Conservation (phyloP, 2,329 filamentous ascomycete genomes). For the Fusarium sp. region DNA sequence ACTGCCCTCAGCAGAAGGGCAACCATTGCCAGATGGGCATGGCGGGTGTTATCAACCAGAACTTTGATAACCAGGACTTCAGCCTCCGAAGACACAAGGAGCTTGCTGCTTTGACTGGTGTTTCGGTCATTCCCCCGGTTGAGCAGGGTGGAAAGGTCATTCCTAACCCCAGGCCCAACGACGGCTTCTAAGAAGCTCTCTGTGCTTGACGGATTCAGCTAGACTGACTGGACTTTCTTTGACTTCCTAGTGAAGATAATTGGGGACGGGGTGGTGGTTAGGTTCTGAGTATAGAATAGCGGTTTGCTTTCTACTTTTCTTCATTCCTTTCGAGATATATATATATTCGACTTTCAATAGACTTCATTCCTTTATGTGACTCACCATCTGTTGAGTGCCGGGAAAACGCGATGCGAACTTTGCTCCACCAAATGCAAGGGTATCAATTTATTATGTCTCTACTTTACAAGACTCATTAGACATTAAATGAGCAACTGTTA, state of each 20-base stretch:
- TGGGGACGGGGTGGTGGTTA: too few species aligned
- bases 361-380: not conserved
- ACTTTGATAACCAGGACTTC: constrained; percentile 53
- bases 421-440: too few species aligned
- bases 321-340: constrained; percentile 11
- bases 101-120: constrained; percentile 49
- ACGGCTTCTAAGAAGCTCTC: constrained; percentile 49
- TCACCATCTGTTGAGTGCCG: too few species aligned
- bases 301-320: constrained; percentile 3
- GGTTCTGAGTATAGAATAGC: not conserved
- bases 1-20: constrained; percentile 56
- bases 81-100: constrained; percentile 54
- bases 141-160: constrained; percentile 54
- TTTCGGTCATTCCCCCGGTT: constrained; percentile 48
- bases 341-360: constrained; percentile 9
- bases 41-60: constrained; percentile 63
- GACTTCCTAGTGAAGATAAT: not conserved
- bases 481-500: not conserved
- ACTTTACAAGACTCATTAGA: not conserved
- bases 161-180: constrained; percentile 56
- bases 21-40: constrained; percentile 63
- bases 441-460: too few species aligned
- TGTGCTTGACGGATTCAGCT: not conserved
- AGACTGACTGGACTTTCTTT: not conserved
- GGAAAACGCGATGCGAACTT: too few species aligned